These are phyloP conservation scores for Agarophyton chilense DNA, from an alignment of 23 red algal genomes.

Conservation along the genomic window DNA sequence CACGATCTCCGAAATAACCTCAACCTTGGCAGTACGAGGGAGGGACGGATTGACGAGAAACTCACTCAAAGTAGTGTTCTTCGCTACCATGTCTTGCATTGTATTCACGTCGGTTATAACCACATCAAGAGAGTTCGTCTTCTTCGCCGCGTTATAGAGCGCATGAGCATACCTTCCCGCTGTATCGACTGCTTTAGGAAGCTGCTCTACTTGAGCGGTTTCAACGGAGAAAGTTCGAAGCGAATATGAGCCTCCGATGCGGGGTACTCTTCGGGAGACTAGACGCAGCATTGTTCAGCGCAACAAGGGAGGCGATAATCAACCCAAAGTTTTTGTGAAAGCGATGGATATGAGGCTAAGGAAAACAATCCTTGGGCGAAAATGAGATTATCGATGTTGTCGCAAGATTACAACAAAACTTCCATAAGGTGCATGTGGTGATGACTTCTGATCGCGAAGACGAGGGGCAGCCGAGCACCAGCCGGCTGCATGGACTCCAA, in stretches of 20 bases:
- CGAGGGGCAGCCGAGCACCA: too few species aligned
- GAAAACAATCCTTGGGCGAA: background rate
- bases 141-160: conserved; percentile 68
- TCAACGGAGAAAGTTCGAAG: conserved; percentile 17
- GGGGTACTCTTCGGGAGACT: background rate
- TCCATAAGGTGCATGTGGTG: too few species aligned
- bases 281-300: background rate
- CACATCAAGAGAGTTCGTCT: conserved; percentile 53
- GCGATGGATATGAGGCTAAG: background rate
- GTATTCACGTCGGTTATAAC: conserved; percentile 61
- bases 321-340: too few species aligned
- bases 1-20: conserved; percentile 49
- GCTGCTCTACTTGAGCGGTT: background rate
- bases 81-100: conserved; percentile 44
- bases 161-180: conserved; percentile 78
- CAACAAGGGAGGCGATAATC: background rate
- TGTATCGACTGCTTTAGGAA: conserved; percentile 55
- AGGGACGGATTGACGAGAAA: conserved; percentile 83
- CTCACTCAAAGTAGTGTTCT: conserved; percentile 26
- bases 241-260: background rate
- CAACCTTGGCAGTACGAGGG: conserved; percentile 66
- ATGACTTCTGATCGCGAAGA: too few species aligned
- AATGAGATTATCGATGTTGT: background rate
- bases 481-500: too few species aligned
- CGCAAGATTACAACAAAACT: too few species aligned